Evolutionary conservation across 2,329 filamentous ascomycete genomes (phyloP).

Genomic region (Pseudocercospora pini-densiflorae): DNA sequence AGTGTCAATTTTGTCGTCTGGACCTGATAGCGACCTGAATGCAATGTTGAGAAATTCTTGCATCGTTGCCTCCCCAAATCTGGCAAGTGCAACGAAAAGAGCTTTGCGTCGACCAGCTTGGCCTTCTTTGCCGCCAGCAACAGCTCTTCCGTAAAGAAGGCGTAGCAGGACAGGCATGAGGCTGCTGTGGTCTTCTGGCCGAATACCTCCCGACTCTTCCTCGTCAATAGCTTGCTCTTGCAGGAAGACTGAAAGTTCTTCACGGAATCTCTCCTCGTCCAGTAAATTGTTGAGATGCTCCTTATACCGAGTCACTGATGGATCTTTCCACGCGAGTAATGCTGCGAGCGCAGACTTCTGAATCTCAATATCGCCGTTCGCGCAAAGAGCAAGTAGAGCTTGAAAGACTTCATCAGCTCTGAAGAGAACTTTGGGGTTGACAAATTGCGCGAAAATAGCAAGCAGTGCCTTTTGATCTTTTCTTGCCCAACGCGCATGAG

Average conservation of each 20-base stretch:
- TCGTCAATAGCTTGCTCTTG: slow-evolving; percentile 27
- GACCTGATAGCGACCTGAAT: slow-evolving; percentile 13
- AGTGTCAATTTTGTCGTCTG: neutral
- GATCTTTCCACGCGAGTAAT: slow-evolving; percentile 86
- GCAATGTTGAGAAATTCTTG: slow-evolving; percentile 83
- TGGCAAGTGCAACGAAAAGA: slow-evolving; percentile 77
- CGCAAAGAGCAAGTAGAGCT: slow-evolving; percentile 74
- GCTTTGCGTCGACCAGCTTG: slow-evolving; percentile 77
- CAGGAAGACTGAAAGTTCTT: slow-evolving; percentile 89
- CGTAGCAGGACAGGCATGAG: slow-evolving; percentile 87
- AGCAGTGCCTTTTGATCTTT: slow-evolving; percentile 85
- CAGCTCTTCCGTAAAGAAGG: slow-evolving; percentile 85
- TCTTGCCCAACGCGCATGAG: slow-evolving; percentile 63
- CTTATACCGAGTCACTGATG: slow-evolving; percentile 75
- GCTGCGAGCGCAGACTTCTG: slow-evolving; percentile 85
- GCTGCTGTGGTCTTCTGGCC: slow-evolving; percentile 72
- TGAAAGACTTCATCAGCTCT: slow-evolving; percentile 75
- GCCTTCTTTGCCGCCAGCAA: slow-evolving; percentile 78
- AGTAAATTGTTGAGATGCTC: slow-evolving; percentile 85
- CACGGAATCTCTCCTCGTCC: slow-evolving; percentile 89
- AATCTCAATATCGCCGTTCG: slow-evolving; percentile 87
- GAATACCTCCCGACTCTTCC: slow-evolving; percentile 67
- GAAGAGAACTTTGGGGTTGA: slow-evolving; percentile 84
- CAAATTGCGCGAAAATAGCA: slow-evolving; percentile 79
- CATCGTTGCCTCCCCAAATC: slow-evolving; percentile 74